Evolutionary conservation across 2,329 filamentous ascomycete genomes (phyloP).

Genomic region (Epichloe coenophiala): DNA sequence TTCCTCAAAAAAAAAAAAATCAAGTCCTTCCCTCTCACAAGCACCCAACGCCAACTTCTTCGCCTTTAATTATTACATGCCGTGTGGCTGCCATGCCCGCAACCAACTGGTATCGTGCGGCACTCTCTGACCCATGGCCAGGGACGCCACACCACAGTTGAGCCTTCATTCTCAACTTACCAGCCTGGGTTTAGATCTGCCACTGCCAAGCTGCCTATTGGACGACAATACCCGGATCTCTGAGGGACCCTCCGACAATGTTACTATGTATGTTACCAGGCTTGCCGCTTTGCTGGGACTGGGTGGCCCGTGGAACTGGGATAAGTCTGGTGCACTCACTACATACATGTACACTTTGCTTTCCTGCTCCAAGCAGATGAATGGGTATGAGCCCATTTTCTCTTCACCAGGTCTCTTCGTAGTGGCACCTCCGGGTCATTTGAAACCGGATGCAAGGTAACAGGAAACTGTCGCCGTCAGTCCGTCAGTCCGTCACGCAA

Average conservation of each 20-base stretch:
- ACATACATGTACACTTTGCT: neutral
- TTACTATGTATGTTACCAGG: neutral
- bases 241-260: slow-evolving; percentile 1
- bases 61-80: no score
- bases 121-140: no score
- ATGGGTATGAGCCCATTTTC: neutral
- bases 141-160: neutral
- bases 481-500: neutral
- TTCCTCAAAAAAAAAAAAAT: no score
- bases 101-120: neutral
- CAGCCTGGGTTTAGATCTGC: slow-evolving; percentile 2
- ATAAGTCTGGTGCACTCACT: neutral
- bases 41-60: neutral
- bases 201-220: neutral
- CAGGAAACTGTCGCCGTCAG: neutral
- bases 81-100: neutral
- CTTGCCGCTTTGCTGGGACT: slow-evolving; percentile 5
- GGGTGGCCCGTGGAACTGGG: neutral
- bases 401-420: neutral
- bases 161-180: neutral
- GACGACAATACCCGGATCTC: neutral
- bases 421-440: neutral
- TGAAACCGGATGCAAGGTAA: neutral
- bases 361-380: neutral
- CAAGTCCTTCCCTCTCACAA: neutral